Percentiles rank a stretch among this genome's conserved stretches.
Conservation (phyloP, 208 protist genomes). For the Trypanosoma platydactyli region DNA sequence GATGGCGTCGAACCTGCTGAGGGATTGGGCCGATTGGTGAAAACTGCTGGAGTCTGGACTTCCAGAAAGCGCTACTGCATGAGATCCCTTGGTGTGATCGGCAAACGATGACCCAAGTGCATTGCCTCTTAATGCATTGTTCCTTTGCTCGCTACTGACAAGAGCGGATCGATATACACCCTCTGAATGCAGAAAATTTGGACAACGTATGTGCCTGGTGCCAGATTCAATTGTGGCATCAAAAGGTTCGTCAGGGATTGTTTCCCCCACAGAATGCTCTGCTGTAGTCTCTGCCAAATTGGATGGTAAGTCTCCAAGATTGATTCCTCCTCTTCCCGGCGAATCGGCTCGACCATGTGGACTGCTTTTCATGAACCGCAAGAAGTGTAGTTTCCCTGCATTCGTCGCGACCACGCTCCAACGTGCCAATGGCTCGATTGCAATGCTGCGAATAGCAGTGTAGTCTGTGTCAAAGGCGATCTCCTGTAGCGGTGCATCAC, state of each 20-base stretch:
- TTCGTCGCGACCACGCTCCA: constrained; percentile 83
- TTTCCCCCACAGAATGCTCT: neutral
- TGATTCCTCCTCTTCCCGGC: constrained; percentile 13
- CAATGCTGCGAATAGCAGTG: constrained; percentile 80
- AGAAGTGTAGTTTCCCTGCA: constrained; percentile 78
- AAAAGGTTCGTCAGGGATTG: neutral
- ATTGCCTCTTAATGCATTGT: constrained; percentile 12
- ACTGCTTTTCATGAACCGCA: constrained; percentile 51
- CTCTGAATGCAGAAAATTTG: constrained; percentile 26
- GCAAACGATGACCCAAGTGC: neutral
- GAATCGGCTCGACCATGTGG: neutral
- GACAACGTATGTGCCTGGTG: constrained; percentile 3
- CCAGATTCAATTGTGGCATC: neutral
- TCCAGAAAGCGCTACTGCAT: neutral
- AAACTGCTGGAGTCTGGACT: constrained; percentile 2
- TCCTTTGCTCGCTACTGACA: constrained; percentile 49
- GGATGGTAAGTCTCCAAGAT: neutral
- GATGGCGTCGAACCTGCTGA: too few species aligned
- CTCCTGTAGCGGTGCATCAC: constrained; percentile 62
- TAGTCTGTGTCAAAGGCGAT: constrained; percentile 79
- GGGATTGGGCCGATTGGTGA: too few species aligned
- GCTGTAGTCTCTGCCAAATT: neutral
- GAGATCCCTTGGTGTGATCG: neutral
- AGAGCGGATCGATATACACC: constrained; percentile 64
- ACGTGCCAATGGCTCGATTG: constrained; percentile 63